Base-by-base conservation (phyloP, 2,329 filamentous ascomycete species). In the Neurospora sp. region DNA sequence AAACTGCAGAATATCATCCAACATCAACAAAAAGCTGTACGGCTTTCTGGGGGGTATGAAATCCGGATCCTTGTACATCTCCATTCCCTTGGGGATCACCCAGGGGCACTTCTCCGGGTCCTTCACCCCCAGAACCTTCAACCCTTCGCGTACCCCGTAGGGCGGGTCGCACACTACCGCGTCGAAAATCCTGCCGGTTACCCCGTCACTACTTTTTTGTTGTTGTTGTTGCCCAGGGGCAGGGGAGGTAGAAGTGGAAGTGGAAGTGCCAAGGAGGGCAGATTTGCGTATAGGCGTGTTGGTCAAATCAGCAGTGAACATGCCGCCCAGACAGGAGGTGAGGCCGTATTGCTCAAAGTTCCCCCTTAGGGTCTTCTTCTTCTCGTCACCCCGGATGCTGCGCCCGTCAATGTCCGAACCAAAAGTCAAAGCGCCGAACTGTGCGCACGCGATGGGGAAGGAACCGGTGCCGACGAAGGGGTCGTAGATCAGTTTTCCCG, bases 401-500 rank as follows among this genome's bases (percentile, higher is more conserved):
- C 96, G 87, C 1, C 93, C 93, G 78, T 99, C 96, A 71, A 99
- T 97, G 79, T 99, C 96, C 75, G 92, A 95, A 5, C 96, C 96
- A 77, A 93, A 90, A 0, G 90, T 89, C 15, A 91, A 79, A 1
- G 94, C 93, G 1, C 96, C 96, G 76, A 97, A 97, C 79, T 97
- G 91, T 1, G 94, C 91, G 75, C 92, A 95, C 0, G 96, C 93
- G 33, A 99, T 84, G 0, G 93, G 91, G 77, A 99, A 98, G 69
- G 93, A 95, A 5, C 95, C 96, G 0, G 96, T 98, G 4, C 96
- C 96, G 71, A 96, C 93, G 77, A 99, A 99, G 0, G 96, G 96
- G 75, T 99, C 96, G 76, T 95, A 97, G 76, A 97, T 92, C 2
- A 98, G 78, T 77, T 92, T 96, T 0, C 93, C 95, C 0, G 93